Conservation (phyloP, 1,284 basidiomycete species). For the Heterobasidion irregulare region DNA sequence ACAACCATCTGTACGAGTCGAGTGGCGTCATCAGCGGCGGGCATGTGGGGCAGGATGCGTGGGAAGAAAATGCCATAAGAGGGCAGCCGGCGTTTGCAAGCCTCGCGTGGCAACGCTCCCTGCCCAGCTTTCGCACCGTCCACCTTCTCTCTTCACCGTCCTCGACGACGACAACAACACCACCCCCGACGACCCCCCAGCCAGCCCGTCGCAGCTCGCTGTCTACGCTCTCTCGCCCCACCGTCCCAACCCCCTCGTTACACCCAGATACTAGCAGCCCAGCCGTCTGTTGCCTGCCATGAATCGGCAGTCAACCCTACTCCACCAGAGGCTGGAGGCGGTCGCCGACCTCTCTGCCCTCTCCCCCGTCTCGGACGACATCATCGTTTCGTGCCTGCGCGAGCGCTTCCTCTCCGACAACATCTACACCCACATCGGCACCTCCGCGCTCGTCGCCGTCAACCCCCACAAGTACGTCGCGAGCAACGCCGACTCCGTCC, state of each 20-base stretch:
- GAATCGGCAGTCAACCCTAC: constrained; percentile 22
- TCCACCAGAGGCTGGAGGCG: constrained; percentile 59
- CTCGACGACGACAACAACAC: neutral
- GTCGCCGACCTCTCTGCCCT: constrained; percentile 58
- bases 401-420: constrained; percentile 81
- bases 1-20: neutral
- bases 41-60: neutral
- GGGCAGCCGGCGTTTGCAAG: neutral
- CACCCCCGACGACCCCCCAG: neutral
- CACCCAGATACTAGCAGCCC: neutral
- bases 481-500: constrained; percentile 71
- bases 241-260: neutral
- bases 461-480: constrained; percentile 86
- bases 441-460: constrained; percentile 68
- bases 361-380: constrained; percentile 61
- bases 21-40: neutral
- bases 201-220: neutral
- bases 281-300: constrained; percentile 11
- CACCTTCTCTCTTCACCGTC: neutral
- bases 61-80: neutral
- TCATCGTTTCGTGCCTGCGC: constrained; percentile 74
- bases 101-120: neutral
- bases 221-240: neutral
- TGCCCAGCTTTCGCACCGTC: neutral
- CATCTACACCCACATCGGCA: constrained; percentile 74